These are phyloP conservation scores for Nectriaceae sp. DNA, from an alignment of 2,329 filamentous ascomycete genomes.

Conservation along the genomic window DNA sequence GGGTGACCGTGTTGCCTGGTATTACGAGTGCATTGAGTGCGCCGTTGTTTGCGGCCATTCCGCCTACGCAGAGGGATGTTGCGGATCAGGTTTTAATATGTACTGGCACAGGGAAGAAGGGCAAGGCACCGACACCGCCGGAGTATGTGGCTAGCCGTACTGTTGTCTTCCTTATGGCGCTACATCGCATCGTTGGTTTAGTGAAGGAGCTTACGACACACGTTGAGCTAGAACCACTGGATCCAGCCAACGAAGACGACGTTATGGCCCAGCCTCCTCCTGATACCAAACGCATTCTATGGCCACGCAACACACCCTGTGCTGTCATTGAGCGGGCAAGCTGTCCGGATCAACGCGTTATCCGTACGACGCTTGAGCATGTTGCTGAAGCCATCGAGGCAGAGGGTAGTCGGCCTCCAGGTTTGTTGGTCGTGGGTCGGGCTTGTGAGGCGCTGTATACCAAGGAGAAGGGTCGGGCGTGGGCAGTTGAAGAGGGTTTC, in stretches of 20 bases:
- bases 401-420: constrained; percentile 86
- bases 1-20: constrained; percentile 75
- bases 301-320: constrained; percentile 80
- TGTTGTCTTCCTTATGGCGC: constrained; percentile 91
- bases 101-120: constrained; percentile 92
- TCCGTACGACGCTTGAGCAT: constrained; percentile 79
- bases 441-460: constrained; percentile 78
- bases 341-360: constrained; percentile 91
- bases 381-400: constrained; percentile 84
- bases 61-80: constrained; percentile 84
- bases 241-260: constrained; percentile 23
- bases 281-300: constrained; percentile 46
- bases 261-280: constrained; percentile 13
- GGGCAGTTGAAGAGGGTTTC: constrained; percentile 89
- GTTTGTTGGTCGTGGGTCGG: constrained; percentile 79
- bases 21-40: constrained; percentile 87
- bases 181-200: constrained; percentile 79
- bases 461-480: constrained; percentile 60
- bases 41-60: constrained; percentile 85
- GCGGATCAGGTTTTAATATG: constrained; percentile 95
- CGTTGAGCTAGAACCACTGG: constrained; percentile 33
- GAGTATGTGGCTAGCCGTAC: constrained; percentile 76
- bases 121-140: constrained; percentile 78
- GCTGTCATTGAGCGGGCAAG: constrained; percentile 92
- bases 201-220: constrained; percentile 67